Conservation (phyloP, 495 filamentous ascomycete species). For the Halenospora varia region DNA sequence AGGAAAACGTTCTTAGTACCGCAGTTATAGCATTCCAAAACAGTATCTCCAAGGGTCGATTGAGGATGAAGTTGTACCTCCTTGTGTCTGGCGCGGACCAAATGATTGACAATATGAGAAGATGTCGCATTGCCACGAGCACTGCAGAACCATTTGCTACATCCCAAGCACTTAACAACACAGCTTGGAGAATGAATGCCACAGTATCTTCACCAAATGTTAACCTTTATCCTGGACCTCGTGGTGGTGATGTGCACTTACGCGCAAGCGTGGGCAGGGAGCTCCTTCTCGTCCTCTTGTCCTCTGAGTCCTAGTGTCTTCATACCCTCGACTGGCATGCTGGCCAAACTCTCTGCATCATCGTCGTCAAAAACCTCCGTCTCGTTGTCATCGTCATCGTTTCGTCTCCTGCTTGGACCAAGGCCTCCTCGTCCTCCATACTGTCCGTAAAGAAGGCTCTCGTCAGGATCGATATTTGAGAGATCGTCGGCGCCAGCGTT, state of each 20-base stretch:
- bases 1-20: slow-evolving; percentile 99
- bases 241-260: slow-evolving; percentile 43
- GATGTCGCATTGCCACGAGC: slow-evolving; percentile 94
- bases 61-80: slow-evolving; percentile 95
- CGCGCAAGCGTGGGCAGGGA: slow-evolving; percentile 95
- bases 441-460: slow-evolving; percentile 65
- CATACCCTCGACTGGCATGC: slow-evolving; percentile 72
- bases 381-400: slow-evolving; percentile 84
- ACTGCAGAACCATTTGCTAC: slow-evolving; percentile 99
- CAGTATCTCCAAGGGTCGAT: slow-evolving; percentile 94
- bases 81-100: slow-evolving; percentile 96
- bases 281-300: slow-evolving; percentile 80
- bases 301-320: slow-evolving; percentile 61
- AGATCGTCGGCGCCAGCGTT: slow-evolving; percentile 64
- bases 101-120: slow-evolving; percentile 97
- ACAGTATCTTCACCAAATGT: slow-evolving; percentile 65
- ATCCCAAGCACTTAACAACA: slow-evolving; percentile 93
- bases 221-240: neutral
- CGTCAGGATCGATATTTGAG: slow-evolving; percentile 67
- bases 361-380: slow-evolving; percentile 82
- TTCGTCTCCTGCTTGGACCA: slow-evolving; percentile 48
- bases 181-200: slow-evolving; percentile 94
- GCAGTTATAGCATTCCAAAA: slow-evolving; percentile 98
- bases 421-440: slow-evolving; percentile 52
- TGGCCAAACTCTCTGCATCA: slow-evolving; percentile 88